These are phyloP conservation scores for Lignosus rhinocerotis DNA, from an alignment of 1,284 basidiomycete genomes.

Conservation along the genomic window DNA sequence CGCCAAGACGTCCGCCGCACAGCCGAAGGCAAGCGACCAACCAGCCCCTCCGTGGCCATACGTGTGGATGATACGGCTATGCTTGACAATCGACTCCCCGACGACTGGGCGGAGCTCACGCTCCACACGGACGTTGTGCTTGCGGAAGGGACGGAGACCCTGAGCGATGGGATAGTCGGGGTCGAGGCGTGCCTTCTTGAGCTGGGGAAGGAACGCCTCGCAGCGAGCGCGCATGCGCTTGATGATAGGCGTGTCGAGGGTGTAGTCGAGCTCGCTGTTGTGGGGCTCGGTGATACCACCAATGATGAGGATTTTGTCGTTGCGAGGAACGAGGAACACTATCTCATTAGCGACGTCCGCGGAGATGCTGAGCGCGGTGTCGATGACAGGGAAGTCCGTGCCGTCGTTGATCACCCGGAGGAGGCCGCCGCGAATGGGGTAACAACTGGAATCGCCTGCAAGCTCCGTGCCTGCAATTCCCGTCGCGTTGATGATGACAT, in stretches of 20 bases:
- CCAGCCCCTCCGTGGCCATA: constrained; percentile 39
- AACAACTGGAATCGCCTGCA: constrained; percentile 35
- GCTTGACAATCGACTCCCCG: constrained; percentile 15
- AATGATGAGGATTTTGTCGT: constrained; percentile 35
- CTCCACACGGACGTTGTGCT: constrained; percentile 37
- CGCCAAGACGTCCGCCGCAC: constrained; percentile 8
- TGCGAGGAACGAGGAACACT: constrained; percentile 38
- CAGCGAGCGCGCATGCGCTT: constrained; percentile 36
- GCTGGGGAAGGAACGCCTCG: constrained; percentile 34
- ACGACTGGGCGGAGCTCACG: constrained; percentile 29
- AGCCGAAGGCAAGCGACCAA: constrained; percentile 13
- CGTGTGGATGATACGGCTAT: constrained; percentile 36
- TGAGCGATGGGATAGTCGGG: constrained; percentile 33
- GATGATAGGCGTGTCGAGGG: constrained; percentile 36
- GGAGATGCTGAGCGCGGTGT: constrained; percentile 31
- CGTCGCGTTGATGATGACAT: constrained; percentile 38
- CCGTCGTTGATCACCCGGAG: constrained; percentile 42
- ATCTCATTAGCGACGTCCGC: constrained; percentile 30
- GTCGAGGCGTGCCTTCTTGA: constrained; percentile 35
- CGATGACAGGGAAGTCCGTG: constrained; percentile 36
- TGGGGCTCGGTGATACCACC: constrained; percentile 35
- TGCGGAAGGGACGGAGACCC: constrained; percentile 37
- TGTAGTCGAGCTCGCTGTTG: constrained; percentile 33
- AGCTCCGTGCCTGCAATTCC: constrained; percentile 35
- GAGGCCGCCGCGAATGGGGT: constrained; percentile 41